Evolutionary conservation across 106 monocot genomes (phyloP).

Genomic region (Allium sativum): DNA sequence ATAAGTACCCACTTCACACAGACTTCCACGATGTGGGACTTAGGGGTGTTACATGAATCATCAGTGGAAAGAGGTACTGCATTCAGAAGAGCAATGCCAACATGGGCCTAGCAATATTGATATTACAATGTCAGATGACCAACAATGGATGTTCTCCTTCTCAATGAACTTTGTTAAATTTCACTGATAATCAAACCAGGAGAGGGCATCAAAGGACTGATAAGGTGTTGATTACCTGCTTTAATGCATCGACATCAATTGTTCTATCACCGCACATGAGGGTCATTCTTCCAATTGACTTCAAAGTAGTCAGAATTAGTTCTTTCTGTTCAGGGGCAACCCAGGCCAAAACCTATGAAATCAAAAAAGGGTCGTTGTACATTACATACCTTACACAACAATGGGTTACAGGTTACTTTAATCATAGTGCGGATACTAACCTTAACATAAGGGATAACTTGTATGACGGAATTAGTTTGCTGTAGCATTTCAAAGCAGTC

Average conservation of each 20-base stretch:
- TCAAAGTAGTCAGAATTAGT: slow-evolving; percentile 83
- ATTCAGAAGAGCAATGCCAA: too few species aligned
- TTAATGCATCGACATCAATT: slow-evolving; percentile 95
- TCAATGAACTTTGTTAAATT: too few species aligned
- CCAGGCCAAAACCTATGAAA: slow-evolving; percentile 86
- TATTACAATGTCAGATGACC: too few species aligned
- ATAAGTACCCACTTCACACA: too few species aligned
- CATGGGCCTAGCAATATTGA: too few species aligned
- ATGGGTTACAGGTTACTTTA: neutral
- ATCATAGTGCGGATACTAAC: slow-evolving; percentile 21
- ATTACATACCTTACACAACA: neutral
- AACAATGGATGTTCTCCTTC: too few species aligned
- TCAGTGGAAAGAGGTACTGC: too few species aligned
- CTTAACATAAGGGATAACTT: slow-evolving; percentile 94
- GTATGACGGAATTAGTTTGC: slow-evolving; percentile 52
- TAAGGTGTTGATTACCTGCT: too few species aligned
- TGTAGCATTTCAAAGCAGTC: slow-evolving; percentile 96
- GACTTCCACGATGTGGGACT: too few species aligned
- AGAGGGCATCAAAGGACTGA: too few species aligned
- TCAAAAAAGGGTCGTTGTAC: neutral
- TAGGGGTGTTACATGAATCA: too few species aligned
- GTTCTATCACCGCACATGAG: slow-evolving; percentile 99
- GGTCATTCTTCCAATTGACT: slow-evolving; percentile 88
- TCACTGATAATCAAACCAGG: too few species aligned
- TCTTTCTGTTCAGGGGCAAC: slow-evolving; percentile 99